These are phyloP conservation scores for Leishmania turanica DNA, from an alignment of 208 protist species.

Conservation along the genomic window DNA sequence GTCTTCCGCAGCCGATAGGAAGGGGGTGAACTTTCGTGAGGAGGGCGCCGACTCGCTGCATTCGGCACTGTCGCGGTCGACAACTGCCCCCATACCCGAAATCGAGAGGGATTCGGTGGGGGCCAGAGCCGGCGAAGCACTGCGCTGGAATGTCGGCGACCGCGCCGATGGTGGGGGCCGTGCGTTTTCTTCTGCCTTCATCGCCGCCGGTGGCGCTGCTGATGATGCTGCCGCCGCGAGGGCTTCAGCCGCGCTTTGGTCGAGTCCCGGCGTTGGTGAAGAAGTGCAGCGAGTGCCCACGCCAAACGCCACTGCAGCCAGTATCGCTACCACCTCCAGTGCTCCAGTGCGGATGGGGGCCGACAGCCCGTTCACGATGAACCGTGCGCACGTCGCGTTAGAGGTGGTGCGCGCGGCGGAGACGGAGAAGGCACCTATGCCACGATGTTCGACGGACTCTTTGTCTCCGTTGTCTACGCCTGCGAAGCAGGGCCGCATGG, in stretches of 20 bases:
- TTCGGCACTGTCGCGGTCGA: neutral
- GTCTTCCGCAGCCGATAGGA: neutral
- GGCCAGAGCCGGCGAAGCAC: neutral
- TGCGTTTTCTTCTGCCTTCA: neutral
- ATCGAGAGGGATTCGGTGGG: neutral
- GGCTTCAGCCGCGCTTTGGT: neutral
- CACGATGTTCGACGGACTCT: neutral
- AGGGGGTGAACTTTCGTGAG: neutral
- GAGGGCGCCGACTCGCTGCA: neutral
- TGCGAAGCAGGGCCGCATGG: constrained; percentile 5
- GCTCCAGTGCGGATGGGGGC: neutral
- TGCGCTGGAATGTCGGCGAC: neutral
- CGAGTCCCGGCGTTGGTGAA: neutral
- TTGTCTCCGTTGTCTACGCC: neutral
- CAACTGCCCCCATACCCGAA: neutral
- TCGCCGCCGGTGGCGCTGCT: neutral
- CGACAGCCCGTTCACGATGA: neutral
- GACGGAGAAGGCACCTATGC: neutral
- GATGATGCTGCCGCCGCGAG: neutral
- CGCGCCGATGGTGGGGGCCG: neutral
- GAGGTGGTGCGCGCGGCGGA: neutral
- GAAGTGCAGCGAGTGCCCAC: neutral
- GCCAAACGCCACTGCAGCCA: neutral
- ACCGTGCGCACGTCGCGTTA: neutral
- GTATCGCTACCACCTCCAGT: neutral